Percentiles rank a stretch among this genome's conserved stretches.
phyloP scores from a whole-genome alignment of 139 green algal species.

The Trebouxia sp. region DNA sequence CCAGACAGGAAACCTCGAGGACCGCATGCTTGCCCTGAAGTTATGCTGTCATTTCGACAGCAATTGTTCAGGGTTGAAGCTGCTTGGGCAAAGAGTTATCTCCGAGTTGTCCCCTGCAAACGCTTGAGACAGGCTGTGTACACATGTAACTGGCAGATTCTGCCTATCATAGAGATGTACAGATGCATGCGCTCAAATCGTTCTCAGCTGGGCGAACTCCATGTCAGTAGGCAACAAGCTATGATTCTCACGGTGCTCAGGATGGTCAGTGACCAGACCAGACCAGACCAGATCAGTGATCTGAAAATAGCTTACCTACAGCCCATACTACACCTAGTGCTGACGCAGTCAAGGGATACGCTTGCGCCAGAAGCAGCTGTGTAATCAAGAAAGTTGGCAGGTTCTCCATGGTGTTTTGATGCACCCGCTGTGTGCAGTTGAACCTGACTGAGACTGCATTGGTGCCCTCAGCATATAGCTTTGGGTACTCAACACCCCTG shows the following conservation, averaged over 20 bases:
- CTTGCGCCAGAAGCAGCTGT: conserved; percentile 17
- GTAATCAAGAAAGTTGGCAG: conserved; percentile 2
- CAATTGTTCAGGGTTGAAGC: not conserved
- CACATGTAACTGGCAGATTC: not conserved
- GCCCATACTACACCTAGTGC: conserved; percentile 13
- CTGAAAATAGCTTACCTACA: conserved; percentile 12
- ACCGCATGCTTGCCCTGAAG: not conserved
- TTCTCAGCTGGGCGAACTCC: not conserved
- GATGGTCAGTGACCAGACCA: not conserved
- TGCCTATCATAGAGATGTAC: not conserved
- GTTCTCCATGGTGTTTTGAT: conserved; percentile 32
- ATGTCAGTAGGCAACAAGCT: not conserved
- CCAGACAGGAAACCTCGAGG: not conserved
- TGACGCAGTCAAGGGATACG: conserved; percentile 28
- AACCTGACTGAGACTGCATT: conserved; percentile 24
- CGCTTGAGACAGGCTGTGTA: not conserved
- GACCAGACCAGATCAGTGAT: not conserved
- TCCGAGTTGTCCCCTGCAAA: not conserved
- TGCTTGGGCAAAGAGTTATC: not conserved
- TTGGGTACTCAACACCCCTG: conserved; percentile 5
- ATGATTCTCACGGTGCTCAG: not conserved
- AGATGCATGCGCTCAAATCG: not conserved
- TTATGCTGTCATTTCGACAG: not conserved
- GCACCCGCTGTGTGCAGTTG: conserved; percentile 29
- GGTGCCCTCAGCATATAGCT: not conserved